Evolutionary conservation across 768 basidiomycete species (phyloP), one percentile per base, ranked within the genome.

Genomic region (Tulasnella calospora): DNA sequence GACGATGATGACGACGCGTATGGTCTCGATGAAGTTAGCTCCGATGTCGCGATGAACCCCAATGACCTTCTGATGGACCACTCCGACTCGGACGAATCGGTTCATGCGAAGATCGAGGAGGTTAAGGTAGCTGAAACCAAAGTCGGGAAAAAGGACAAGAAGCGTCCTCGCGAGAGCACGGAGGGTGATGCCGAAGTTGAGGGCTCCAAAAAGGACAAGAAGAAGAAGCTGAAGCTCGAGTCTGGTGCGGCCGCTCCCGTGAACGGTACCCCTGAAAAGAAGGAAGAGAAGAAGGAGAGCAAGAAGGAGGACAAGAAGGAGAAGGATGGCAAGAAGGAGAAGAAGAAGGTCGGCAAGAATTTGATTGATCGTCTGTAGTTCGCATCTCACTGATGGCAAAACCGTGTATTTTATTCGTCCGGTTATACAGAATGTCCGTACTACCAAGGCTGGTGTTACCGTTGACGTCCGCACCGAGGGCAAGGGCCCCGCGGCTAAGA

Each of bases 381-480:
- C 30, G 27, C n/a, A 27, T 33, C 61, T 67, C 27, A 27, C 61
- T 67, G 61, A 67, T 27, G 33, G 33, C 33, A 35, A 67, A 67
- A 35, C 30, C 27, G 27, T 67, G 61, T 67, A 67, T 27, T 27
- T 67, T 67, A 67, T 67, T 67, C 61, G 61, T 67, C 19, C 35
- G 61, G 27, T 67, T 67, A 67, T 67, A 67, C 61, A 67, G 61
- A 67, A 27, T 46, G 36, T 76, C 23, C 47, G 19, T 83, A 35
- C 83, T 85, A 77, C 72, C 73, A 82, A 85, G 17, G 84, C 84
- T 61, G 87, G 87, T 38, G 82, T 88, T 70, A 80, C 84, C 80
- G 84, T 86, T 80, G 85, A 86, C 81, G 87, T 87, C 81, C 81
- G 84, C 81, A 87, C 86, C 82, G 79, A 83, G 69, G 87, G 87